These are phyloP conservation scores for Oryza australiensis DNA, from an alignment of 176 grass and related monocot genomes.

Conservation along the genomic window DNA sequence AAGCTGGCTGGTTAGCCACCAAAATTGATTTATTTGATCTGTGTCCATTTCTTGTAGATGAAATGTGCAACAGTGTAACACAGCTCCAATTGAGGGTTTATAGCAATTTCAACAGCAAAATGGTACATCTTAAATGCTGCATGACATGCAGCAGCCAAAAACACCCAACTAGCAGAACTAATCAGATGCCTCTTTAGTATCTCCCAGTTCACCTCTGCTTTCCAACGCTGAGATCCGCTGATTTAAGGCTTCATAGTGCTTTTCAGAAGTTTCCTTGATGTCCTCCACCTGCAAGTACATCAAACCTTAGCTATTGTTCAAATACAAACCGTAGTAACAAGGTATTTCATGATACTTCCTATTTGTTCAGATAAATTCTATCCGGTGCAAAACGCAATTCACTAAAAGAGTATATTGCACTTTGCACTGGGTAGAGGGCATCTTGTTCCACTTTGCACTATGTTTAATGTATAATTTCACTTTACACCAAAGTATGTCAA, in stretches of 20 bases:
- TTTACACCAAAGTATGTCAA: no score
- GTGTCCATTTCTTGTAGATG: slow-evolving; percentile 38
- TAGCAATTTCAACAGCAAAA: slow-evolving; percentile 29
- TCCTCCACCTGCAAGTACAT: slow-evolving; percentile 58
- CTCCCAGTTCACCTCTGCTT: slow-evolving; percentile 44
- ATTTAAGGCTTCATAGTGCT: slow-evolving; percentile 51
- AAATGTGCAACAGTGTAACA: slow-evolving; percentile 3
- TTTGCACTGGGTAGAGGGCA: no score
- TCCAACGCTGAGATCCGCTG: slow-evolving; percentile 52
- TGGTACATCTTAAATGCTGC: slow-evolving; percentile 37
- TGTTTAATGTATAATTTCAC: no score
- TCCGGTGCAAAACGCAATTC: no score
- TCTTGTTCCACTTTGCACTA: no score
- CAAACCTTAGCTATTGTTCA: slow-evolving; percentile 23
- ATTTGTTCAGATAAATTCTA: neutral
- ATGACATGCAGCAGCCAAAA: slow-evolving; percentile 35
- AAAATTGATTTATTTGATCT: slow-evolving; percentile 48
- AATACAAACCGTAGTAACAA: slow-evolving; percentile 17
- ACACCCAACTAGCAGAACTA: slow-evolving; percentile 34
- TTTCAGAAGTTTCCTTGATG: slow-evolving; percentile 56
- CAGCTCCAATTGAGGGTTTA: slow-evolving; percentile 29
- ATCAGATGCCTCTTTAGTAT: slow-evolving; percentile 49
- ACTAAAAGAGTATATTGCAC: neutral
- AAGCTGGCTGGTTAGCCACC: neutral
- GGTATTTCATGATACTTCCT: neutral